phyloP scores from a whole-genome alignment of 1,284 basidiomycete species.

The Ustilago cynodontis region DNA sequence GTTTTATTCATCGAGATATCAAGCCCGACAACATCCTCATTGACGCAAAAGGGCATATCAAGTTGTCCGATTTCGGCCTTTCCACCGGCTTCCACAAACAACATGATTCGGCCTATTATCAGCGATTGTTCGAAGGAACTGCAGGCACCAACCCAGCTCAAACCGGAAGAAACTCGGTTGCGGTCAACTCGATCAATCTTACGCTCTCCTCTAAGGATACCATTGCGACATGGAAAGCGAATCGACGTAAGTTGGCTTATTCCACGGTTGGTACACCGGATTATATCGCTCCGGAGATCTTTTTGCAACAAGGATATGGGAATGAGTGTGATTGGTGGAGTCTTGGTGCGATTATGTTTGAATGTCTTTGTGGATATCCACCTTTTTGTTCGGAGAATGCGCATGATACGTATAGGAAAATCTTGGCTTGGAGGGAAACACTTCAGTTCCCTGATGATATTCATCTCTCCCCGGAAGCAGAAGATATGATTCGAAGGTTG shows the following conservation, averaged over 20 bases:
- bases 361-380: conserved; percentile 94
- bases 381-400: conserved; percentile 98
- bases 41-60: conserved; percentile 90
- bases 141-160: conserved; percentile 51
- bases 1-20: conserved; percentile 97
- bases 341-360: conserved; percentile 92
- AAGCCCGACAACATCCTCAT: conserved; percentile 98
- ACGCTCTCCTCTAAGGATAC: conserved; percentile 68
- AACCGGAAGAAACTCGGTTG: conserved; percentile 66
- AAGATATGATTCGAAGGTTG: conserved; percentile 87
- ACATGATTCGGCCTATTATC: conserved; percentile 94
- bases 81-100: conserved; percentile 96
- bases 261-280: conserved; percentile 99
- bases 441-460: conserved; percentile 93
- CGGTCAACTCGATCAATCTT: conserved; percentile 69
- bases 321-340: conserved; percentile 98
- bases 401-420: conserved; percentile 98
- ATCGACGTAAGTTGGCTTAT: conserved; percentile 94
- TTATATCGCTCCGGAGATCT: conserved; percentile 99
- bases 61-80: conserved; percentile 94
- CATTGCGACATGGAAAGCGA: conserved; percentile 93
- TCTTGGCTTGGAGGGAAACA: conserved; percentile 93
- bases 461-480: conserved; percentile 89
- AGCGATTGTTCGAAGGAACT: conserved; percentile 82
- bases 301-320: conserved; percentile 95